Percentiles rank a stretch among this genome's conserved stretches.
phyloP scores from a whole-genome alignment of 306 rosid species.

The Fagus crenata region DNA sequence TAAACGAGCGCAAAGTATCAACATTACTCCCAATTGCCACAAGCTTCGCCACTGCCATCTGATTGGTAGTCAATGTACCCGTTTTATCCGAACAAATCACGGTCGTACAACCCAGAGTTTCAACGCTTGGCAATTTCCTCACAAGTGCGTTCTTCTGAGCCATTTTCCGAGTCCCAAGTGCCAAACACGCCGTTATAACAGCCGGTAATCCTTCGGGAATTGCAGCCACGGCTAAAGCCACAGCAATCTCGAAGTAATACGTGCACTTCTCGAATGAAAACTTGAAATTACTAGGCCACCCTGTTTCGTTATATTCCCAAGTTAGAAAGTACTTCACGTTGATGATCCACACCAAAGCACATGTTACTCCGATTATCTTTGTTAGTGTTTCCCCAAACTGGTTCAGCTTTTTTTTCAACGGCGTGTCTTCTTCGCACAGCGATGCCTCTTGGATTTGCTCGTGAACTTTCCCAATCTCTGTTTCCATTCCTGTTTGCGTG shows the following conservation, averaged over 20 bases:
- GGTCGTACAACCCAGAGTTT: conserved; percentile 60
- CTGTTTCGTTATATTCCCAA: conserved; percentile 47
- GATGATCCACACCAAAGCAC: conserved; percentile 53
- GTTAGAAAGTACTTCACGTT: conserved; percentile 54
- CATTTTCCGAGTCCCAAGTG: conserved; percentile 58
- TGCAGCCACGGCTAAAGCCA: conserved; percentile 64
- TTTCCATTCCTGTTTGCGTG: conserved; percentile 60
- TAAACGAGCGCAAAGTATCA: conserved; percentile 46
- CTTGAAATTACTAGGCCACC: conserved; percentile 52
- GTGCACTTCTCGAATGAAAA: conserved; percentile 62
- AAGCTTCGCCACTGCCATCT: conserved; percentile 73
- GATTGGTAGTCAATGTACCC: conserved; percentile 62
- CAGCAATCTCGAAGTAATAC: conserved; percentile 63
- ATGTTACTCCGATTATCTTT: conserved; percentile 48
- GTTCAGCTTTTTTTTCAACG: conserved; percentile 72
- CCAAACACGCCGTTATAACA: conserved; percentile 53
- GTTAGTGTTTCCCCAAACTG: conserved; percentile 54
- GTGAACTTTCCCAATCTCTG: conserved; percentile 82
- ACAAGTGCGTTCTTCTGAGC: conserved; percentile 69
- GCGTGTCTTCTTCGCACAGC: conserved; percentile 71
- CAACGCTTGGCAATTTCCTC: conserved; percentile 65
- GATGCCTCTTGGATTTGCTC: conserved; percentile 68
- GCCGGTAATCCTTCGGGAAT: conserved; percentile 65
- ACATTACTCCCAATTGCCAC: conserved; percentile 59
- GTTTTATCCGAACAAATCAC: conserved; percentile 63